A percentile compares a stretch with the other conserved stretches of the same genome.
These are phyloP conservation scores for Parathielavia appendiculata DNA, from an alignment of 495 filamentous ascomycete species.

Conservation along the genomic window DNA sequence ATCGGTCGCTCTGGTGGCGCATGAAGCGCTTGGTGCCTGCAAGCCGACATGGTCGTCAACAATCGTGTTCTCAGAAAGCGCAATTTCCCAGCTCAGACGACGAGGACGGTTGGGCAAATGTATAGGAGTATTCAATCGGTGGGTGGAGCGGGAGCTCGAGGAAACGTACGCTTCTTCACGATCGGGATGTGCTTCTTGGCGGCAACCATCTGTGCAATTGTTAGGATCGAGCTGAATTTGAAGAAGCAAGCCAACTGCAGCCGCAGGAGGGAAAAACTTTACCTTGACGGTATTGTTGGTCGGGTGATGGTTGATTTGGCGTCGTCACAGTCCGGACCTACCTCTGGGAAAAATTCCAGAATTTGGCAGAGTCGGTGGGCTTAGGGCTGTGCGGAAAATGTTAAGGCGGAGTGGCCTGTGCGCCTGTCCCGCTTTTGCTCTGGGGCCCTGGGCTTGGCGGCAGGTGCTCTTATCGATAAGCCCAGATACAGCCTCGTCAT, in stretches of 20 bases:
- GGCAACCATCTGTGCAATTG: conserved; percentile 75
- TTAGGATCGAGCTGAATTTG: conserved; percentile 29
- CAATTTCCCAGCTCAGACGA: conserved; percentile 4
- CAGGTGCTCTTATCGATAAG: conserved; percentile 11
- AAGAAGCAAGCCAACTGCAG: not conserved
- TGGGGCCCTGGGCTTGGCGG: conserved; percentile 8
- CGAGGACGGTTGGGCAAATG: conserved; percentile 7
- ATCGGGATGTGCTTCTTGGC: conserved; percentile 98
- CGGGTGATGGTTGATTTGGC: conserved; percentile 40
- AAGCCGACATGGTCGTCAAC: conserved; percentile 27
- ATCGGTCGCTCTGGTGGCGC: conserved; percentile 95
- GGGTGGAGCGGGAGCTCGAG: conserved; percentile 16
- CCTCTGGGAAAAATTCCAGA: conserved; percentile 39
- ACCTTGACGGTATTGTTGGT: conserved; percentile 47
- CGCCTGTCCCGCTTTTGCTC: not conserved
- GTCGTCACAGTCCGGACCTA: conserved; percentile 34
- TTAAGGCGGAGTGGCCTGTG: conserved; percentile 28
- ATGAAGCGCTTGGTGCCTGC: conserved; percentile 82
- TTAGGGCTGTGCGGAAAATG: conserved; percentile 36
- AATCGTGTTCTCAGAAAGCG: conserved; percentile 9
- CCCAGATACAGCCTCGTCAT: no score
- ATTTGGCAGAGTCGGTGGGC: conserved; percentile 30
- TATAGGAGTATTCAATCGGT: conserved; percentile 14
- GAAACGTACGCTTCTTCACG: conserved; percentile 97
- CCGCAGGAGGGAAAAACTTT: conserved; percentile 20